Percentiles rank a stretch among this genome's conserved stretches.
phyloP scores from a whole-genome alignment of 192 early-diverging fungal genomes.

The Lobosporangium transversale region DNA sequence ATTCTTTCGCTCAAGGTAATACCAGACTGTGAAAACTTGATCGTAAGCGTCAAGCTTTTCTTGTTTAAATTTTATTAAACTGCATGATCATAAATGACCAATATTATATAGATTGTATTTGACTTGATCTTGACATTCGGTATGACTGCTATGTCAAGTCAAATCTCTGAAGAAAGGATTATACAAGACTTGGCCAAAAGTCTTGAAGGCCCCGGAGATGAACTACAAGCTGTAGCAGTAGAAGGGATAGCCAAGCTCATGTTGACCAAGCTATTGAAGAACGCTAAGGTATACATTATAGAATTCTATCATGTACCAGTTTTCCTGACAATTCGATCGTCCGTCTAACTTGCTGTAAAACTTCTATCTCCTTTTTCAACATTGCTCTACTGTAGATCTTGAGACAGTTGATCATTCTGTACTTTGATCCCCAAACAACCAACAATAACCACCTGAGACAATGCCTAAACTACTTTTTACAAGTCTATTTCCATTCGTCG shows the following conservation, averaged over 20 bases:
- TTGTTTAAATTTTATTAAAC: no score
- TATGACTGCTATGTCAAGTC: conserved; percentile 49
- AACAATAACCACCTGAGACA: conserved; percentile 78
- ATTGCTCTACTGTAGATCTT: conserved; percentile 61
- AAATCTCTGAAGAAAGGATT: conserved; percentile 56
- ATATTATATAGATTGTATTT: conserved; percentile 64
- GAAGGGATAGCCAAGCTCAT: conserved; percentile 84
- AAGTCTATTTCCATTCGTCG: conserved; percentile 82
- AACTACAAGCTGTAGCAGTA: conserved; percentile 74
- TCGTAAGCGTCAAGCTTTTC: no score
- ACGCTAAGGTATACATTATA: conserved; percentile 48
- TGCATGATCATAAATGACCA: no score
- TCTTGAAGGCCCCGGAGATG: conserved; percentile 65
- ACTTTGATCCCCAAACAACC: conserved; percentile 79
- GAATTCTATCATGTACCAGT: no score
- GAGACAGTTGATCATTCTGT: conserved; percentile 79
- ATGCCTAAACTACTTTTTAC: conserved; percentile 92
- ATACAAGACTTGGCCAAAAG: conserved; percentile 59
- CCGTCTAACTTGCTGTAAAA: no score
- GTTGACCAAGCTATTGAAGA: conserved; percentile 54
- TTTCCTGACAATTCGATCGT: no score
- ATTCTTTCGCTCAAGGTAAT: conserved; percentile 75
- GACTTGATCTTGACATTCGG: conserved; percentile 71
- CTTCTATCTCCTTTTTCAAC: background rate
- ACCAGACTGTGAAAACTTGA: background rate